Base-by-base conservation (phyloP, 306 rosid species). In the Clitoria ternatea region DNA sequence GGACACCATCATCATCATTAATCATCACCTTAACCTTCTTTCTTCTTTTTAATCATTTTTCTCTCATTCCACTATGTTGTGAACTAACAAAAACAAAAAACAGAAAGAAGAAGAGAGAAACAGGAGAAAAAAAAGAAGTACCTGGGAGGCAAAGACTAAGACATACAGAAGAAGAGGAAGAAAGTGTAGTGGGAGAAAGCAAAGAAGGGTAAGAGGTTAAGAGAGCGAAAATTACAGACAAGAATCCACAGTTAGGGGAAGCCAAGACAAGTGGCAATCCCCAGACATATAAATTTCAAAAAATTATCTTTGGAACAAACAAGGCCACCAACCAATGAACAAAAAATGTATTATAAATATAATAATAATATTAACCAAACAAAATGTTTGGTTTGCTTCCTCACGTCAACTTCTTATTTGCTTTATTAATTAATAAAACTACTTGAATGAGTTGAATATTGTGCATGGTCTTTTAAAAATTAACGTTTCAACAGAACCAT, bases 231-330 rank as follows among this genome's bases (percentile, higher is more conserved):
- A 45, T 19, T 30, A 43, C 30, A 69, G 61, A 52, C 78, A 77
- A 71, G 61, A 78, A 72, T 78, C 82, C 78, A 78, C 63, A 64
- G 74, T 78, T 69, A 44, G 82, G 73, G 69, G 82, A 82, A 81
- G 79, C 69, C 61, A 64, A 85, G 92, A 93, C 90, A 82, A 87
- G 83, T 83, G 76, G 72, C 78, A 82, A 84, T 86, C 86, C 90
- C 88, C 69, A 89, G 90, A 82, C 81, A 90, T 83, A 82, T 76
- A 77, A 12, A 76, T 81, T 75, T 63, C 26, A 45, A 79, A 80
- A 45, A 79, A 80, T 79, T 84, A 85, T 90, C 82, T 86, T 90
- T 84, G 96, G 85, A 89, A 83, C 94, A 84, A 65, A 30, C 62
- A 55, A 39, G 64, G 78, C 82, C 70, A 88, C 92, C 97, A 84